Evolutionary conservation across 2,329 filamentous ascomycete species (phyloP).

Genomic region (Periconia sp.): DNA sequence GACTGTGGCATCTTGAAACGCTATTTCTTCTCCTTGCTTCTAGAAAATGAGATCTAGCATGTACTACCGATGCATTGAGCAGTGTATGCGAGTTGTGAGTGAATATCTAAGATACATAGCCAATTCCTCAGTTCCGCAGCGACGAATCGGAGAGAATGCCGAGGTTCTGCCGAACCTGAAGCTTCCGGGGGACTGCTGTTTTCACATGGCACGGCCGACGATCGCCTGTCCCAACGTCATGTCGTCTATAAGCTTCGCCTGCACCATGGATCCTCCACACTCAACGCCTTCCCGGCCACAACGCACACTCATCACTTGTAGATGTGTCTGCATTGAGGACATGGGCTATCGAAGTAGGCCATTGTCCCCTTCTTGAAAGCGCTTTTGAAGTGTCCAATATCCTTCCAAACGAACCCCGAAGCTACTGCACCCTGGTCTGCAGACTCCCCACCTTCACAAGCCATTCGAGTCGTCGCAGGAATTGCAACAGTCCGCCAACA

Average conservation of each 20-base stretch:
- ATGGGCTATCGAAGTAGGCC: neutral
- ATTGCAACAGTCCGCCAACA: slow-evolving; percentile 13
- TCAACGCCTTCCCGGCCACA: neutral
- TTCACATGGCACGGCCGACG: slow-evolving; percentile 8
- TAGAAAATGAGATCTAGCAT: neutral
- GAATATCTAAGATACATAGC: too few species aligned
- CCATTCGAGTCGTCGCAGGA: neutral
- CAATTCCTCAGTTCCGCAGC: too few species aligned
- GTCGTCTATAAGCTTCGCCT: neutral
- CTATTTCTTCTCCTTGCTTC: neutral
- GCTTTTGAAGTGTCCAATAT: too few species aligned
- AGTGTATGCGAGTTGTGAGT: neutral
- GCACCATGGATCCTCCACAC: neutral
- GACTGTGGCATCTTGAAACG: slow-evolving; percentile 80
- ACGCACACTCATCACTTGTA: neutral
- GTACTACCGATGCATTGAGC: slow-evolving; percentile 19
- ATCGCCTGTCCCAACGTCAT: slow-evolving; percentile 5
- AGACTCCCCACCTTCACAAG: slow-evolving; percentile 1
- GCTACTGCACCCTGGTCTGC: neutral
- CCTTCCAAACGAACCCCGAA: neutral
- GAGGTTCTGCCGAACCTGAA: neutral
- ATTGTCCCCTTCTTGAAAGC: neutral
- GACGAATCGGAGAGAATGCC: too few species aligned
- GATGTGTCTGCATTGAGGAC: neutral
- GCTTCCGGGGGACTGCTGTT: neutral